phyloP scores from a whole-genome alignment of 805 yeast genomes.

The Myxozyma neglecta region DNA sequence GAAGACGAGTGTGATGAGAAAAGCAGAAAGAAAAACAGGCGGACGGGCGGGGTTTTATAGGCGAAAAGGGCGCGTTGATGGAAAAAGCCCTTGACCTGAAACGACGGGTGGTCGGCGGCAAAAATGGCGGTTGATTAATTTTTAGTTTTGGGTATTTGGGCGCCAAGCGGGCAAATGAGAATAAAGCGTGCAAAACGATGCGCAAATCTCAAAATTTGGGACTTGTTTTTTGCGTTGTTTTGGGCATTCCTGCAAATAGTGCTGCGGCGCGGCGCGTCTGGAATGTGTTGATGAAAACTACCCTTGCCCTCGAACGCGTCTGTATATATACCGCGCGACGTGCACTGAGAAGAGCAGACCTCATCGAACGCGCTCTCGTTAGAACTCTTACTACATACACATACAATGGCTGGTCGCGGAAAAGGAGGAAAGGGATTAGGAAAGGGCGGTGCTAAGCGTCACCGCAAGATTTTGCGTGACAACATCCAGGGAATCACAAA shows the following conservation, averaged over 20 bases:
- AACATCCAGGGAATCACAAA: constrained; percentile 99
- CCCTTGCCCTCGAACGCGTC: constrained; percentile 22
- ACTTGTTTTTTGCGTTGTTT: constrained; percentile 14
- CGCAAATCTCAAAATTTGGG: constrained; percentile 14
- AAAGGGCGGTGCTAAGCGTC: constrained; percentile 99
- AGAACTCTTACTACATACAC: neutral
- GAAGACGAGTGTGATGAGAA: constrained; percentile 1
- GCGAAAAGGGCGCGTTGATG: neutral
- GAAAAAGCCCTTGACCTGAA: constrained; percentile 22
- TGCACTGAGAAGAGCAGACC: neutral
- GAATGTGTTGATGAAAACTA: constrained; percentile 15
- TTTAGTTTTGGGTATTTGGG: too few species aligned
- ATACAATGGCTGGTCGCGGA: constrained; percentile 96
- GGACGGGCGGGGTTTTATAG: neutral
- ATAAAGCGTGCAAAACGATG: constrained; percentile 1
- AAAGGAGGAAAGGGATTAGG: constrained; percentile 99
- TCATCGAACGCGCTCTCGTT: neutral
- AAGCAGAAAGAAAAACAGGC: constrained; percentile 23
- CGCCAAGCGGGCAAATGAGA: too few species aligned
- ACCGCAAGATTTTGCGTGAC: constrained; percentile 98
- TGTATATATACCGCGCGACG: constrained; percentile 8
- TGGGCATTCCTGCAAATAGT: too few species aligned
- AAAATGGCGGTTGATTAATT: too few species aligned
- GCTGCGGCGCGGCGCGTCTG: neutral
- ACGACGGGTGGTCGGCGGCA: neutral